Evolutionary conservation across 768 basidiomycete species (phyloP), one percentile per base, ranked within the genome.

Genomic region (Mrakia hoshinonis): DNA sequence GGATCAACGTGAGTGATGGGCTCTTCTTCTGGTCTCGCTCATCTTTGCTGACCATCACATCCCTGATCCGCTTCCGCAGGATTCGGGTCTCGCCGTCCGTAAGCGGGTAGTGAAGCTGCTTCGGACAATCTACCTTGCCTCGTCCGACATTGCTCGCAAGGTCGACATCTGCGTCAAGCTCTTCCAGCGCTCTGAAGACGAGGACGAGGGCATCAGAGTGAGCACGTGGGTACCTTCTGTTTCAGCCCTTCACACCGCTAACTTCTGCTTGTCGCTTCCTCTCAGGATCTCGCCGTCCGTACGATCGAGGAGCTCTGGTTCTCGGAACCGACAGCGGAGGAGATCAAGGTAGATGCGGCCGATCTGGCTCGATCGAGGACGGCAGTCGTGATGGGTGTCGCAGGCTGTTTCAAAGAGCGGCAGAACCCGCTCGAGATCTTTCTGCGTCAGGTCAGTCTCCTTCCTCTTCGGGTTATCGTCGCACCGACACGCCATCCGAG

Each of bases 101-200:
- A 97, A 97, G 78, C 87, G 95, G 3, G 95, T 98, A 67, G 91
- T 99, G 82, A 98, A 95, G 81, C 82, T 99, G 0, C 83, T 99
- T 48, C 91, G 89, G 78, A 84, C 86, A 0, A 89, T 92, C 74
- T 94, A 94, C 76, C 75, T 79, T 1, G 85, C 87, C 24, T 86
- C 87, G 2, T 82, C 85, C 20, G 85, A 88, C 65, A 81, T 83
- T 46, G 76, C 78, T 18, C 85, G 87, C 43, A 85, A 85, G 38
- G 84, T 88, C 49, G 92, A 97, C 75, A 92, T 97, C 62, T 86
- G 89, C 73, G 86, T 85, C 0, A 86, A 87, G 69, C 84, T 99
- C 26, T 87, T 96, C 3, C 81, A 88, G 43, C 86, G 94, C 18
- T 89, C 92, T 83, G 78, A 88, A 51, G 96, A 99, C 75, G 92